A percentile compares a stretch with the other conserved stretches of the same genome.
Evolutionary conservation across 306 rosid genomes (phyloP).

Genomic region (Malus domestica): DNA sequence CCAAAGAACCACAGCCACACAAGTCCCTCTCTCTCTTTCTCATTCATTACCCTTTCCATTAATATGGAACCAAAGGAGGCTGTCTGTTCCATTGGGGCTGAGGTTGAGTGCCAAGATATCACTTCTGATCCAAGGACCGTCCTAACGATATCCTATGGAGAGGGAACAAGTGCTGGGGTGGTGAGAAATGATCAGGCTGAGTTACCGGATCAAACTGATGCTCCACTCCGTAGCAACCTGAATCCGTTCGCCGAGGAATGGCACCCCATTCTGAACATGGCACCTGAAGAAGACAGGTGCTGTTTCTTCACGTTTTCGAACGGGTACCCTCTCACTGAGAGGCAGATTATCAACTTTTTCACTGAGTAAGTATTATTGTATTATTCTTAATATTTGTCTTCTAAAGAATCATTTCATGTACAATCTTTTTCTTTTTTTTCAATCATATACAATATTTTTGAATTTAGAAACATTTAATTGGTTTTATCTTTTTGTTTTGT

Average conservation of each 20-base stretch:
- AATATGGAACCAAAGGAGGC: not conserved
- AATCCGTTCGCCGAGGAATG: conserved; percentile 4
- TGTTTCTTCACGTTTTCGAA: conserved; percentile 38
- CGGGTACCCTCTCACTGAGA: conserved; percentile 14
- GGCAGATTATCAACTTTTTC: conserved; percentile 26
- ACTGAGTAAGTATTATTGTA: conserved; percentile 13
- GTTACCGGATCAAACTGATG: not conserved
- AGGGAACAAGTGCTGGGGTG: not conserved
- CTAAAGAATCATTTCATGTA: too few species aligned
- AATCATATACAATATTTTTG: too few species aligned
- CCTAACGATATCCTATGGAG: not conserved
- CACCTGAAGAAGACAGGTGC: conserved; percentile 27
- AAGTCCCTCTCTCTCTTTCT: not conserved
- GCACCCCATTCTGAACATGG: conserved; percentile 1
- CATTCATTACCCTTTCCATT: not conserved
- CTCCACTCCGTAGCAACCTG: conserved; percentile 28
- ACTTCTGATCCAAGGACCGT: not conserved
- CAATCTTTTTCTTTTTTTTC: not conserved
- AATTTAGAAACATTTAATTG: too few species aligned
- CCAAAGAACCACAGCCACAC: not conserved
- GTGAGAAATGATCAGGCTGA: not conserved
- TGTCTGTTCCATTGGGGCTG: not conserved
- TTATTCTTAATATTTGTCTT: not conserved
- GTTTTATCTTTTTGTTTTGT: too few species aligned
- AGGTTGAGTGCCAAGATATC: too few species aligned